Conservation (phyloP, 2,329 filamentous ascomycete species). For the Botrytis byssoidea region DNA sequence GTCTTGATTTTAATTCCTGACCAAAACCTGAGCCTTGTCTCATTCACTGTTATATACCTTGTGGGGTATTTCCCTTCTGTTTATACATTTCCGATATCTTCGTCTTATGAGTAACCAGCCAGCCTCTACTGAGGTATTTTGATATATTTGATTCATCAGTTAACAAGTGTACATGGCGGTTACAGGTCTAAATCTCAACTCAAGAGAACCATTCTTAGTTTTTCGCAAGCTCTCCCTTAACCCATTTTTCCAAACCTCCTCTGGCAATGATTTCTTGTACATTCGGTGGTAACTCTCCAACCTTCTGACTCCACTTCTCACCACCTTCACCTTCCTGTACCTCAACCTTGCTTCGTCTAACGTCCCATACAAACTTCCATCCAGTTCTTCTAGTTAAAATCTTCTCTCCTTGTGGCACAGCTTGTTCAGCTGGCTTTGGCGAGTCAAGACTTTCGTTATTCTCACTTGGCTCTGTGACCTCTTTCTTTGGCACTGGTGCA, state of each 20-base stretch:
- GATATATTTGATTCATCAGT: not conserved
- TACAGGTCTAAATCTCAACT: not conserved
- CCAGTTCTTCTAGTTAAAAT: constrained; percentile 70
- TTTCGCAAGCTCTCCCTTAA: constrained; percentile 42
- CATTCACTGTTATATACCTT: not conserved
- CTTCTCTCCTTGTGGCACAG: constrained; percentile 47
- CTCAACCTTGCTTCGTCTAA: constrained; percentile 66
- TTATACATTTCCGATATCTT: not conserved
- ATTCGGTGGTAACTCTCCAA: constrained; percentile 79
- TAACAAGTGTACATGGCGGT: not conserved
- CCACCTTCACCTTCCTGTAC: constrained; percentile 66
- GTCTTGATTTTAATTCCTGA: not conserved
- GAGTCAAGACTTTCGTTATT: constrained; percentile 53
- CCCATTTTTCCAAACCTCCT: constrained; percentile 80
- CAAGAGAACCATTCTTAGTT: not conserved
- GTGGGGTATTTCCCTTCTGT: not conserved
- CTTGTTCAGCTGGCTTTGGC: constrained; percentile 44
- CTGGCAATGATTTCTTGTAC: constrained; percentile 81
- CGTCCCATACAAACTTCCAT: constrained; percentile 82
- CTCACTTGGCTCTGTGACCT: constrained; percentile 50
- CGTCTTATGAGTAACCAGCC: not conserved
- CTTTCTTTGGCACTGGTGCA: constrained; percentile 41
- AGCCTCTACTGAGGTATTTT: not conserved
- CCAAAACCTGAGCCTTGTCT: not conserved
- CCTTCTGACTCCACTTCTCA: constrained; percentile 71